Evolutionary conservation across 129 eudicot species (phyloP), one percentile per base, ranked within the genome.

Genomic region (Silybum marianum): DNA sequence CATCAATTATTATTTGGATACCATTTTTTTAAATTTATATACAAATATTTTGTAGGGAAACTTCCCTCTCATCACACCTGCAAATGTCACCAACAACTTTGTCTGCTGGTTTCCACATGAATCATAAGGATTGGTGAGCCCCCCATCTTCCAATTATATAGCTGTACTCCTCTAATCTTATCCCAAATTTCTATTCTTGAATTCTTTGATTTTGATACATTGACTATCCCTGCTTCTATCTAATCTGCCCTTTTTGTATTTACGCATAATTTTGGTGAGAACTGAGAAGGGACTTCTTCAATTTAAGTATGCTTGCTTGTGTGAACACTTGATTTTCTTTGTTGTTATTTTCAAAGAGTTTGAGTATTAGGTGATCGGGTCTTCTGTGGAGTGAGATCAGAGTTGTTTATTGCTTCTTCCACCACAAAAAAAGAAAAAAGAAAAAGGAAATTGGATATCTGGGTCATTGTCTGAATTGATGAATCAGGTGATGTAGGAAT

Each of bases 91-190:
- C 69, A 83, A 42, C 86, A 72, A 71, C 79, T 58, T 58, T 83
- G 86, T 77, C 79, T 71, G 74, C 78, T 83, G 74, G 38, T 77
- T 72, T 77, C 69, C 71, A 83, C 79, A 62, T 78, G 68, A 83
- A 71, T 83, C 19, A 40, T 39, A 54, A 73, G 12, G 19, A 54
- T 73, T 65, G 51, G 66, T 69, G 77, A 70, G 24, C 63, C 77
- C 85, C 73, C 26, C 21, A 18, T 30, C 11, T 9, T 4, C 58
- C 63, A 82, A 75, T 71, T 77, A 58, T 78, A 83, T 76, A 83
- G 86, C 86, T 83, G 86, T 83, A 42, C 34, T 71, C 82, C 79
- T 75, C 48, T 51, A 76, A 76, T 83, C 82, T 71, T 83, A 69
- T 83, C 82, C 82, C 40, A 9, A 69, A 44, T 19, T 74, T 39